Base-by-base conservation (phyloP, 2,329 filamentous ascomycete genomes). In the Chaetomiaceae sp. region DNA sequence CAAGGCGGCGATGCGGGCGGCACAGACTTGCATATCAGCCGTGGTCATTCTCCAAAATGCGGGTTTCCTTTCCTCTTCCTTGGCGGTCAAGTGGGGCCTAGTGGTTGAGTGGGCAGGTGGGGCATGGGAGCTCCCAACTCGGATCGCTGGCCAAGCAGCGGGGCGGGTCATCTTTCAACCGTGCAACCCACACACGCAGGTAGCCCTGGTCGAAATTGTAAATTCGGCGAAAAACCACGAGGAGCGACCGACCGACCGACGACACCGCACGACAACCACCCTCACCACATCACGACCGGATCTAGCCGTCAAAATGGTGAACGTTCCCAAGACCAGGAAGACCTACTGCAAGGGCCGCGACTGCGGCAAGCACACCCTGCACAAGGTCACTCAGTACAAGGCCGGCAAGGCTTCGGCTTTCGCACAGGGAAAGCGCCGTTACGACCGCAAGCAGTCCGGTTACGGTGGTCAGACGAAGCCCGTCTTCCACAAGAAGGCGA, bases 391-490 rank as follows among this genome's bases (percentile, higher is more conserved):
- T 65, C 87, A 92, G 78, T 92, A 92, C 85, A 92, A 91, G 80
- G 86, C 87, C 72, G 65, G 65, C 59, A 67, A 67, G 65, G 68
- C 69, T 55, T 69, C 66, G 43, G 51, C 67, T 50, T 71, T 70
- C 64, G 69, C 69, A 60, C 92, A 99, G 85, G 92, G 92, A 85
- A 99, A 97, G 89, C 89, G 92, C 79, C 91, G 92, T 87, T 97
- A 97, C 82, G 90, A 95, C 81, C 85, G 90, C 74, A 97, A 97
- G 84, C 92, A 97, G 82, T 90, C 87, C 75, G 92, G 92, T 89
- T 97, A 96, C 75, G 94, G 94, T 89, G 94, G 94, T 91, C 94
- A 99, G 83, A 99, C 94, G 72, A 99, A 99, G 83, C 94, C 95
- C 69, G 91, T 99, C 73, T 99, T 97, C 89, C 94, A 97, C 89